Percentiles rank a stretch among this genome's conserved stretches.
phyloP scores from a whole-genome alignment of 1,284 basidiomycete species.

The Ustanciosporium gigantosporum region DNA sequence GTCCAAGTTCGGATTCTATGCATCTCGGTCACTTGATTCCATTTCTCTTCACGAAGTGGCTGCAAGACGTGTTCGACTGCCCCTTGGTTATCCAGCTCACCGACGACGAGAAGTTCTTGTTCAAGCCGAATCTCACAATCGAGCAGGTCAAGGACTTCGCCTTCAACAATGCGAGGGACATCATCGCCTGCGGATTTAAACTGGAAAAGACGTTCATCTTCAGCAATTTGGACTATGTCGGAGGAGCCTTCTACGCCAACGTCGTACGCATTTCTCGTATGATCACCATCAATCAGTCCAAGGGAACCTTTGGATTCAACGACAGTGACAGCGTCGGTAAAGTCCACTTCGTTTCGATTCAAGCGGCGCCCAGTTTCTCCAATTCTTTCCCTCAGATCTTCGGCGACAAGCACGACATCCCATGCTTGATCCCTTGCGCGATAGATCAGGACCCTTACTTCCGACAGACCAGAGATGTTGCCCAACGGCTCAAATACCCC shows the following conservation, averaged over 20 bases:
- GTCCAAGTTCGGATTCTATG: slow-evolving; percentile 95
- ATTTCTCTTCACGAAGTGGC: slow-evolving; percentile 97
- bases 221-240: slow-evolving; percentile 85
- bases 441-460: slow-evolving; percentile 95
- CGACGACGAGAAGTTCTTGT: slow-evolving; percentile 98
- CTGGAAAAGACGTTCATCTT: slow-evolving; percentile 96
- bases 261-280: slow-evolving; percentile 88
- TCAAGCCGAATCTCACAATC: slow-evolving; percentile 89
- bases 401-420: slow-evolving; percentile 79
- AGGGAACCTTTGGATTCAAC: slow-evolving; percentile 92
- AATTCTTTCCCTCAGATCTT: slow-evolving; percentile 99
- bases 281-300: slow-evolving; percentile 90
- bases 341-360: slow-evolving; percentile 95
- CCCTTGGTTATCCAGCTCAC: slow-evolving; percentile 94
- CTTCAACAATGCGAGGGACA: slow-evolving; percentile 85
- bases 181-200: slow-evolving; percentile 94
- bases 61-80: slow-evolving; percentile 94
- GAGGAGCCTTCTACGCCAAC: slow-evolving; percentile 89
- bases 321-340: slow-evolving; percentile 95
- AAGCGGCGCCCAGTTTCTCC: slow-evolving; percentile 94
- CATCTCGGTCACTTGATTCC: slow-evolving; percentile 98
- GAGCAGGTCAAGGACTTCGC: slow-evolving; percentile 87
- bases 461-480: slow-evolving; percentile 93
- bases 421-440: slow-evolving; percentile 93
- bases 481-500: slow-evolving; percentile 88